phyloP scores from a whole-genome alignment of 441 rosid genomes.

The Brassica hybrid region DNA sequence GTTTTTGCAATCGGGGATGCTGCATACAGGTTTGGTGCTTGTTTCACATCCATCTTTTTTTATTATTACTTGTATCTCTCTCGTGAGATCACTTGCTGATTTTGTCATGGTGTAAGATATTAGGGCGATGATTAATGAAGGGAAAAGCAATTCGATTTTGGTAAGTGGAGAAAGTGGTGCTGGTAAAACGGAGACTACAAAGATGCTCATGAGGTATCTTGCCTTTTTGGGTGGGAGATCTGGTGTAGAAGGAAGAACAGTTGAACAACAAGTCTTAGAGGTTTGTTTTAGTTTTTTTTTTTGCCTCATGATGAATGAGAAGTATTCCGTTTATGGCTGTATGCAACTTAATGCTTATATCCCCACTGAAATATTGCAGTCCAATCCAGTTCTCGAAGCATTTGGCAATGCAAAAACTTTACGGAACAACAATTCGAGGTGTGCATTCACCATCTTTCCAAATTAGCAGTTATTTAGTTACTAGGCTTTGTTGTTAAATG shows the following conservation, averaged over 20 bases:
- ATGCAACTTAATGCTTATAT: conserved; percentile 22
- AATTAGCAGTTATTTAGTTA: background rate
- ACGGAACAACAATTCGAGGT: conserved; percentile 92
- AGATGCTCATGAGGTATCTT: conserved; percentile 97
- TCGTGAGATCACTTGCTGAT: conserved; percentile 33
- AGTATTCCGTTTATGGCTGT: conserved; percentile 3
- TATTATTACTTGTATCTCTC: background rate
- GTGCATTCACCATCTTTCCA: conserved; percentile 38
- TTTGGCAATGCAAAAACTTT: conserved; percentile 94
- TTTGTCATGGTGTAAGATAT: background rate
- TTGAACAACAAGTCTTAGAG: conserved; percentile 92
- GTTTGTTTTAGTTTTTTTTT: conserved; percentile 37
- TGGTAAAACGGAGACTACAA: conserved; percentile 95
- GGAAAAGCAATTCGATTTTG: conserved; percentile 93
- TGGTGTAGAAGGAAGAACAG: conserved; percentile 88
- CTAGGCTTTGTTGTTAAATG: background rate
- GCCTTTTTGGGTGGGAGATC: conserved; percentile 93
- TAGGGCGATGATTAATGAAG: conserved; percentile 93
- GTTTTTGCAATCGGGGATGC: conserved; percentile 93
- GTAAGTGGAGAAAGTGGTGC: conserved; percentile 99
- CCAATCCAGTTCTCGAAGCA: conserved; percentile 94
- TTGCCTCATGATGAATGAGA: background rate
- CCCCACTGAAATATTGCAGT: conserved; percentile 50
- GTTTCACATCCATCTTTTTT: background rate
- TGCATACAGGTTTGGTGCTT: conserved; percentile 71